These are phyloP conservation scores for Cercophora samala DNA, from an alignment of 495 filamentous ascomycete genomes.

Conservation along the genomic window DNA sequence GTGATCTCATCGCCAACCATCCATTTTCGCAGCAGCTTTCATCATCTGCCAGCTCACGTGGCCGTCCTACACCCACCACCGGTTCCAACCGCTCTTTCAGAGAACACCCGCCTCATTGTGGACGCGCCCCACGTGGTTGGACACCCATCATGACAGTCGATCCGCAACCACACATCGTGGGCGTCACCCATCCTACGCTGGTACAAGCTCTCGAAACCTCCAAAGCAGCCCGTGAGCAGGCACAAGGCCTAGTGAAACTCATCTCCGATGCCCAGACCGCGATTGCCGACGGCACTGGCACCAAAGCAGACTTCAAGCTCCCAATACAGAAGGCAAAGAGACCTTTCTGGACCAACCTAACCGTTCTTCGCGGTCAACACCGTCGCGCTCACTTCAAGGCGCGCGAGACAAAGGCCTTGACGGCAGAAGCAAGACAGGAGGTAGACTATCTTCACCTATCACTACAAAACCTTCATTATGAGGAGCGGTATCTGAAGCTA, in stretches of 20 bases:
- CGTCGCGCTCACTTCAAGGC: constrained; percentile 75
- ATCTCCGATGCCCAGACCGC: constrained; percentile 47
- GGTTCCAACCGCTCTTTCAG: not conserved
- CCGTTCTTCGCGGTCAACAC: constrained; percentile 77
- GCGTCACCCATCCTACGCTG: constrained; percentile 69
- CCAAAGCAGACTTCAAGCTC: constrained; percentile 50
- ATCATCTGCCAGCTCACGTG: not conserved
- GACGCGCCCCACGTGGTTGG: not conserved
- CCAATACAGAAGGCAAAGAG: constrained; percentile 77
- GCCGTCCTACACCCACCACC: not conserved
- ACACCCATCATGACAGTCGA: not conserved
- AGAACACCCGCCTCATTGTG: not conserved
- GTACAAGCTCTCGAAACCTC: constrained; percentile 68
- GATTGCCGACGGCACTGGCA: constrained; percentile 24
- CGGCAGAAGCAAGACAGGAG: constrained; percentile 82
- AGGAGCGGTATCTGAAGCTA: constrained; percentile 82
- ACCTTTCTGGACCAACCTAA: constrained; percentile 70
- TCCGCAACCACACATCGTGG: constrained; percentile 46
- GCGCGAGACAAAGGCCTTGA: constrained; percentile 80
- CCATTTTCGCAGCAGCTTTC: constrained; percentile 11
- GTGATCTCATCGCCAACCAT: constrained; percentile 12
- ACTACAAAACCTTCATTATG: constrained; percentile 94
- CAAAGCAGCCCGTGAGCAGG: constrained; percentile 66
- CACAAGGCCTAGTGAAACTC: constrained; percentile 61
- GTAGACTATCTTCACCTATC: constrained; percentile 89